These are phyloP conservation scores for Aspergillus brunneoviolaceus DNA, from an alignment of 2,329 filamentous ascomycete genomes.

Conservation along the genomic window DNA sequence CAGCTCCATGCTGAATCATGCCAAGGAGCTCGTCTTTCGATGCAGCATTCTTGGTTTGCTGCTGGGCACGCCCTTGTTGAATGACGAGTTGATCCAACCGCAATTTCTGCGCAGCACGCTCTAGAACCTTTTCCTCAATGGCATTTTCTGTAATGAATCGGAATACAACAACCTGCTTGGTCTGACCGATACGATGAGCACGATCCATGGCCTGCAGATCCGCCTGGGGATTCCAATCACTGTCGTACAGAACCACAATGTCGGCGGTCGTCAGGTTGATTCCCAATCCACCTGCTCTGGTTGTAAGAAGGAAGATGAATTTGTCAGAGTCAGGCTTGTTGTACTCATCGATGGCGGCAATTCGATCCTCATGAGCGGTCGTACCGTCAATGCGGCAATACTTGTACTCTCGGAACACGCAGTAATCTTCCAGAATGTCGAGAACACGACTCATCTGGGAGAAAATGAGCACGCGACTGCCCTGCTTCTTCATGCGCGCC, in stretches of 20 bases:
- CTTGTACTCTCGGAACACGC: slow-evolving; percentile 88
- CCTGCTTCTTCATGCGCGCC: slow-evolving; percentile 76
- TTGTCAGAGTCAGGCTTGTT: slow-evolving; percentile 95
- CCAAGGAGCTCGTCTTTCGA: slow-evolving; percentile 94
- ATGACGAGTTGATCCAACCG: slow-evolving; percentile 96
- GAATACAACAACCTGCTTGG: slow-evolving; percentile 95
- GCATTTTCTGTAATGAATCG: slow-evolving; percentile 97
- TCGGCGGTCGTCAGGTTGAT: slow-evolving; percentile 96
- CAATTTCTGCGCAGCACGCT: slow-evolving; percentile 93
- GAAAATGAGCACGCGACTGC: slow-evolving; percentile 96
- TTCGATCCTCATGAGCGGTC: slow-evolving; percentile 95
- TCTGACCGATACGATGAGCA: slow-evolving; percentile 97
- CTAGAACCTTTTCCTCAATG: slow-evolving; percentile 96
- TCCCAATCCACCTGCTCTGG: slow-evolving; percentile 88
- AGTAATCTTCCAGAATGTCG: slow-evolving; percentile 97
- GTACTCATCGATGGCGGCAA: slow-evolving; percentile 96
- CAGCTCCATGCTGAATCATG: slow-evolving; percentile 99
- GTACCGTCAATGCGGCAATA: slow-evolving; percentile 98
- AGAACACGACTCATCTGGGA: slow-evolving; percentile 98
- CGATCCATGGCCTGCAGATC: slow-evolving; percentile 99
- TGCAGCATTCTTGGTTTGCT: slow-evolving; percentile 82
- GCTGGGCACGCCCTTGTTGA: slow-evolving; percentile 91
- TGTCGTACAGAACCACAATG: slow-evolving; percentile 94
- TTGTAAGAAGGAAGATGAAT: slow-evolving; percentile 93
- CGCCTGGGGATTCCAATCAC: slow-evolving; percentile 98